Conservation (phyloP, 139 green algal species). For the Bryopsis sp. region DNA sequence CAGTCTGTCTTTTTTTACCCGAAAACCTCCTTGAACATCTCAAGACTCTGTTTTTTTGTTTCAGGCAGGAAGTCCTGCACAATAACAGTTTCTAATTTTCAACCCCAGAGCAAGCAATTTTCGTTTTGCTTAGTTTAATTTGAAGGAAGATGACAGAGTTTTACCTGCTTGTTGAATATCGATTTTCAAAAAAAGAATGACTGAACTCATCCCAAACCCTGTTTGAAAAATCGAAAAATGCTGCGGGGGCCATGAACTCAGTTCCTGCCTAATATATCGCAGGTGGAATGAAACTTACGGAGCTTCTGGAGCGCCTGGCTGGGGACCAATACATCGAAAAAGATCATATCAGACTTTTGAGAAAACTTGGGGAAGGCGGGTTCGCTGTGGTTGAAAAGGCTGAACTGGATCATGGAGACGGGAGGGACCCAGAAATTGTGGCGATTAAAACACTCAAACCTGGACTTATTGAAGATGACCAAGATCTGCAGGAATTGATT, state of each 20-base stretch:
- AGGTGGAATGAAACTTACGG: not conserved
- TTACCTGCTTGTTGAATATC: not conserved
- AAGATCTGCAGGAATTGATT: slow-evolving; percentile 14
- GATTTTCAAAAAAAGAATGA: not conserved
- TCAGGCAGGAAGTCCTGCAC: too few relatives aligned
- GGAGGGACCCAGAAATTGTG: not conserved
- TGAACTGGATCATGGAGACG: not conserved
- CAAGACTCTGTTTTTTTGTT: too few relatives aligned
- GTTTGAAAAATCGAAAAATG: too few relatives aligned
- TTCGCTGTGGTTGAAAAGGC: slow-evolving; percentile 16
- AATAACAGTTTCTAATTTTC: too few relatives aligned
- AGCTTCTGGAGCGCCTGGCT: not conserved
- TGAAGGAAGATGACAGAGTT: not conserved
- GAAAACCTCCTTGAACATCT: too few relatives aligned
- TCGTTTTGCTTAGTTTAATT: not conserved
- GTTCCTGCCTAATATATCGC: not conserved
- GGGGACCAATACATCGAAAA: slow-evolving; percentile 10
- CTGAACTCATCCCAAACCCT: not conserved
- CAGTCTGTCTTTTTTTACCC: too few relatives aligned
- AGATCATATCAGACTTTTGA: not conserved
- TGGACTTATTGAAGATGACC: slow-evolving; percentile 15
- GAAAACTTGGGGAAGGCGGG: slow-evolving; percentile 4
- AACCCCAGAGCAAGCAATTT: not conserved
- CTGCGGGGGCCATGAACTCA: too few relatives aligned
- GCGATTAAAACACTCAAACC: slow-evolving; percentile 14